Conservation (phyloP, 2,329 filamentous ascomycete species). For the Ascochyta fabae region DNA sequence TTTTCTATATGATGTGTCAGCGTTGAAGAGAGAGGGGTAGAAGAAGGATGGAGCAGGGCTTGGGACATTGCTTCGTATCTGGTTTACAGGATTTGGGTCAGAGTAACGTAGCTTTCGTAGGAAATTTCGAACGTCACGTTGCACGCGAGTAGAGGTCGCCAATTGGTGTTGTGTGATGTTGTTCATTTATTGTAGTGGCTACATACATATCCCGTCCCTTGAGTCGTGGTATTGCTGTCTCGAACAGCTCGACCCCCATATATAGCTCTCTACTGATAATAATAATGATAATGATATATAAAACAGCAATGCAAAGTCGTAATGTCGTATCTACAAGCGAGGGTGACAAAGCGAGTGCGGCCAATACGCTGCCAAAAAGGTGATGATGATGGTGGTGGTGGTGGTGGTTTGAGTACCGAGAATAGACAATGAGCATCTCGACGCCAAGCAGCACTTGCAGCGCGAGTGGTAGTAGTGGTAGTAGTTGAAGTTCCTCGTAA, state of each 20-base stretch:
- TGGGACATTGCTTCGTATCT: too few species aligned
- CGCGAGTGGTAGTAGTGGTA: background rate
- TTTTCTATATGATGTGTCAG: too few species aligned
- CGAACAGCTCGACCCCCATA: background rate
- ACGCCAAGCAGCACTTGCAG: slow-evolving; percentile 15
- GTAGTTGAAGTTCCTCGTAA: background rate
- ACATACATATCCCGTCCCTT: too few species aligned
- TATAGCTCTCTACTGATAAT: background rate
- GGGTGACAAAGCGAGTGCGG: slow-evolving; percentile 10
- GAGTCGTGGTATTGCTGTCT: background rate
- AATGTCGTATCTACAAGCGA: slow-evolving; percentile 18
- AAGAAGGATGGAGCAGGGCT: too few species aligned
- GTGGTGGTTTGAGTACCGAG: background rate
- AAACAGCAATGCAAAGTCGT: slow-evolving; percentile 8
- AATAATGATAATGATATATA: background rate
- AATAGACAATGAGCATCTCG: background rate
- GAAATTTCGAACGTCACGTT: too few species aligned
- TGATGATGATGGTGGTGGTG: background rate
- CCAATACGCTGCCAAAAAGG: slow-evolving; percentile 2
- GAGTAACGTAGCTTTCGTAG: too few species aligned
- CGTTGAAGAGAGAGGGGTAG: too few species aligned
- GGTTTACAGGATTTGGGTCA: too few species aligned
- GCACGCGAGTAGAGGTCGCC: too few species aligned
- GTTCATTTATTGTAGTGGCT: too few species aligned
- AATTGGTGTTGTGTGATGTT: too few species aligned